phyloP scores from a whole-genome alignment of 2,329 filamentous ascomycete species.

The Epichloe elymi region DNA sequence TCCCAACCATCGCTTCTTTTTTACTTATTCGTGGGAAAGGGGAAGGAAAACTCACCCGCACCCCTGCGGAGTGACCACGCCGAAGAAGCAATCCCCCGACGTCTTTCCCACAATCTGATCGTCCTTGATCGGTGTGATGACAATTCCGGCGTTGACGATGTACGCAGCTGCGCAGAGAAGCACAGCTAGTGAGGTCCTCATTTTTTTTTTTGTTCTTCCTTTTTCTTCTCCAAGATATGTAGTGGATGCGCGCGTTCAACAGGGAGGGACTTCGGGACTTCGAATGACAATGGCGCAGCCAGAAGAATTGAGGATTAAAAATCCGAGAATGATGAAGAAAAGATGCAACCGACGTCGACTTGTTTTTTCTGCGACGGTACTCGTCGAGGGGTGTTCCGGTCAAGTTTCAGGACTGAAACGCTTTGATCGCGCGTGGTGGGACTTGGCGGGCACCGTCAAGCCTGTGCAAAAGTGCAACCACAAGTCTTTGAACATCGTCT shows the following conservation, averaged over 20 bases:
- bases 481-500: too few species aligned
- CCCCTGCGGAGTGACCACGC: slow-evolving; percentile 40
- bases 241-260: background rate
- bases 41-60: slow-evolving; percentile 35
- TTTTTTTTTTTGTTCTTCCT: slow-evolving; percentile 1
- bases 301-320: background rate
- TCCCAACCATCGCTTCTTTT: too few species aligned
- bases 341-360: background rate
- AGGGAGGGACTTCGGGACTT: background rate
- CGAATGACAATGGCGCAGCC: background rate
- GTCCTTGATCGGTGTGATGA: slow-evolving; percentile 38
- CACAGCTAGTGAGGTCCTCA: slow-evolving; percentile 17
- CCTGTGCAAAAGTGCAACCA: background rate
- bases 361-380: slow-evolving; percentile 3
- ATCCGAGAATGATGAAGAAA: slow-evolving; percentile 4
- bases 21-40: too few species aligned
- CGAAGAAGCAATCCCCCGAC: slow-evolving; percentile 39
- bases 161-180: slow-evolving; percentile 31
- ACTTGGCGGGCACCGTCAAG: background rate
- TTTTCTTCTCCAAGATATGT: background rate
- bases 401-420: slow-evolving; percentile 14
- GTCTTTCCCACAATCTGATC: slow-evolving; percentile 38
- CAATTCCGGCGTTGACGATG: slow-evolving; percentile 37
- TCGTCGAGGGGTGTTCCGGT: slow-evolving; percentile 8
- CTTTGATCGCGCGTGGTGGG: slow-evolving; percentile 1